Percentiles rank a stretch among this genome's conserved stretches.
Evolutionary conservation across 225 moss, liverwort and hornwort genomes (phyloP).

Genomic region (Rhytidiadelphus loreus): DNA sequence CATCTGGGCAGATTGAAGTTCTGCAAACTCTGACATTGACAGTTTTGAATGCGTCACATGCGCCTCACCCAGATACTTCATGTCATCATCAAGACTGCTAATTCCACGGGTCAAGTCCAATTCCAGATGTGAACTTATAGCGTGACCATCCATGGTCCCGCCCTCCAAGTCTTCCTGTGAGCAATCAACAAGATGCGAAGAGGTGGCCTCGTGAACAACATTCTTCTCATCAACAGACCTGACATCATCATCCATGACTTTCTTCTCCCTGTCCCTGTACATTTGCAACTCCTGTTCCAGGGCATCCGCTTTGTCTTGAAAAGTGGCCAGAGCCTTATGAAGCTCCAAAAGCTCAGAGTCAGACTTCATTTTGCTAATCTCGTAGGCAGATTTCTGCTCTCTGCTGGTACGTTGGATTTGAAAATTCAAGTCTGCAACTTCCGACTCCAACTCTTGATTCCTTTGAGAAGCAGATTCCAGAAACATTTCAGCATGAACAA

Average conservation of each 20-base stretch:
- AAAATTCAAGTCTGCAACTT: slow-evolving; percentile 8
- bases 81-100: neutral
- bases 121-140: neutral
- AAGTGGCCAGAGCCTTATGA: neutral
- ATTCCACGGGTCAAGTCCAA: neutral
- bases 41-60: slow-evolving; percentile 1
- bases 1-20: slow-evolving; percentile 5
- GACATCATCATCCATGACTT: slow-evolving; percentile 13
- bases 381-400: neutral
- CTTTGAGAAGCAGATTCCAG: slow-evolving; percentile 9
- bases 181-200: neutral
- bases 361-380: neutral
- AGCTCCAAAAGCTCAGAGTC: slow-evolving; percentile 10
- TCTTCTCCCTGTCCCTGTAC: slow-evolving; percentile 17
- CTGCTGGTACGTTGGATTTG: neutral
- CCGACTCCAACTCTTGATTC: slow-evolving; percentile 19
- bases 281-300: slow-evolving; percentile 26
- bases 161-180: neutral
- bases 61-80: slow-evolving; percentile 3
- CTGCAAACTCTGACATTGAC: neutral
- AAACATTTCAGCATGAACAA: slow-evolving; percentile 15
- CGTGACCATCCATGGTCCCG: neutral
- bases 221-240: slow-evolving; percentile 27
- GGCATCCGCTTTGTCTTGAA: slow-evolving; percentile 5
- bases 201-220: slow-evolving; percentile 16